A percentile compares a stretch with the other conserved stretches of the same genome.
Conservation (phyloP, 495 filamentous ascomycete genomes). For the Aspergillus leporis region DNA sequence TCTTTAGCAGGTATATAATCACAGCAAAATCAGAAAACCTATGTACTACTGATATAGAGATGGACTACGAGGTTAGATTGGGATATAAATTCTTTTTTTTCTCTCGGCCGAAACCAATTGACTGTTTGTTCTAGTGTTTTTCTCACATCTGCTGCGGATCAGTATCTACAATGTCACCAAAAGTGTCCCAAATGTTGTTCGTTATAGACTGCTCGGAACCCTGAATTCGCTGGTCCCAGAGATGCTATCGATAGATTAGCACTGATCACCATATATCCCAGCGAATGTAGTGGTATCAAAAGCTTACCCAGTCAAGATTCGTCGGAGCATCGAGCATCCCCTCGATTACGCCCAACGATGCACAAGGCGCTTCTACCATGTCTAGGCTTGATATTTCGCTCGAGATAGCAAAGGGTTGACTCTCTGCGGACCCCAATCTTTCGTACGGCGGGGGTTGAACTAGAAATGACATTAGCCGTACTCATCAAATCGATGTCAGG, state of each 20-base stretch:
- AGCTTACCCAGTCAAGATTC: slow-evolving; percentile 75
- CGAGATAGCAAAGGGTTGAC: not conserved
- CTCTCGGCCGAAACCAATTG: not conserved
- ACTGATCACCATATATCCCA: not conserved
- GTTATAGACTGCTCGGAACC: not conserved
- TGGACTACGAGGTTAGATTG: not conserved
- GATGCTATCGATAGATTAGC: slow-evolving; percentile 15
- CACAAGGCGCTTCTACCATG: slow-evolving; percentile 23
- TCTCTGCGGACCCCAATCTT: slow-evolving; percentile 11
- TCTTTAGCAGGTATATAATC: not conserved
- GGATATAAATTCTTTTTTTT: not conserved
- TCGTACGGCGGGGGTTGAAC: slow-evolving; percentile 19
- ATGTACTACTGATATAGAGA: not conserved
- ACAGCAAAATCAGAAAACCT: not conserved
- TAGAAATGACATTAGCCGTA: not conserved
- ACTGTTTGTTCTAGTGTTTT: not conserved
- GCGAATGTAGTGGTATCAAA: not conserved
- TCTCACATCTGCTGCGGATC: not conserved
- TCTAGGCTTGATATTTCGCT: slow-evolving; percentile 7
- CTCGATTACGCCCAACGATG: slow-evolving; percentile 48
- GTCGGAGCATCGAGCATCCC: slow-evolving; percentile 52
- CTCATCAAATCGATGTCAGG: not conserved
- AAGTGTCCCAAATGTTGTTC: not conserved
- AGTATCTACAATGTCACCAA: not conserved
- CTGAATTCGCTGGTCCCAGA: slow-evolving; percentile 24